Evolutionary conservation across 768 basidiomycete genomes (phyloP).

Genomic region (Thelephora ganbajun): DNA sequence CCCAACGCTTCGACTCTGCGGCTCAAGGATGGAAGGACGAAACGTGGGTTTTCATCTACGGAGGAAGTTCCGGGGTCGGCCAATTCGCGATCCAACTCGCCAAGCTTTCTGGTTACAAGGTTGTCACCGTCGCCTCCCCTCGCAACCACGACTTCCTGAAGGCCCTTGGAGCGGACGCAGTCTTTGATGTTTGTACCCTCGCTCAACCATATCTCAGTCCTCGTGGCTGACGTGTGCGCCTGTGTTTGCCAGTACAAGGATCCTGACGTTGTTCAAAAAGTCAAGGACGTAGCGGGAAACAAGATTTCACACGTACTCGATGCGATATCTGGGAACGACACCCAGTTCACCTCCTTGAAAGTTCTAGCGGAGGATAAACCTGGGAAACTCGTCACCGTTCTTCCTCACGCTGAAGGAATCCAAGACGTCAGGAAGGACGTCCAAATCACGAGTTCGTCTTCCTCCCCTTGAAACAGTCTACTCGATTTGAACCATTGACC

Average conservation of each 20-base stretch:
- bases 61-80: slow-evolving; percentile 21
- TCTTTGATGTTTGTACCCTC: slow-evolving; percentile 13
- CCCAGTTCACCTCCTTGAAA: slow-evolving; percentile 3
- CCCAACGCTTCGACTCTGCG: slow-evolving; percentile 8
- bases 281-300: slow-evolving; percentile 14
- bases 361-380: neutral
- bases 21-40: slow-evolving; percentile 8
- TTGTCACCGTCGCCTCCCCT: slow-evolving; percentile 21
- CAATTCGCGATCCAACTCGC: slow-evolving; percentile 19
- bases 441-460: neutral
- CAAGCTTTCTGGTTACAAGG: slow-evolving; percentile 17
- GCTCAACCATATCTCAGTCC: slow-evolving; percentile 3
- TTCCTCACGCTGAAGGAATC: neutral
- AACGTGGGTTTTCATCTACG: slow-evolving; percentile 14
- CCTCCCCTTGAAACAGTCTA: too few species aligned
- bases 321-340: slow-evolving; percentile 15
- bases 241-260: slow-evolving; percentile 12
- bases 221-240: neutral
- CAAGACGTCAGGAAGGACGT: neutral
- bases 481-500: too few species aligned
- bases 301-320: slow-evolving; percentile 15
- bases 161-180: slow-evolving; percentile 22
- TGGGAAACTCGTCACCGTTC: neutral
- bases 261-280: slow-evolving; percentile 14
- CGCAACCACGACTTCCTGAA: slow-evolving; percentile 22